These are phyloP conservation scores for Phaeosphaeriaceae sp. DNA, from an alignment of 2,329 filamentous ascomycete genomes.

Conservation along the genomic window DNA sequence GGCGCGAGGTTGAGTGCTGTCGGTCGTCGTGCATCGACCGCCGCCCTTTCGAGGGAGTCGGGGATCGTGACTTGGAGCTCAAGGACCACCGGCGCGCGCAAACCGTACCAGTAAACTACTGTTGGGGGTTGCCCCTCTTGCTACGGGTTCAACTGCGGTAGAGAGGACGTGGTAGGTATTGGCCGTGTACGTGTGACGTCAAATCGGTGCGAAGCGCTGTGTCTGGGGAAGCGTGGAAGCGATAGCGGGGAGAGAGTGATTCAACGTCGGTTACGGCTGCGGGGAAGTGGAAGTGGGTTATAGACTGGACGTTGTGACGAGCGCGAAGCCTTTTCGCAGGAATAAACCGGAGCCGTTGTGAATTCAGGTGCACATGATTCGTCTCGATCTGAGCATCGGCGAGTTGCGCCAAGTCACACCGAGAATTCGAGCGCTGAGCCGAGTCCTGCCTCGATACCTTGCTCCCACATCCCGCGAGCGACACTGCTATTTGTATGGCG, in stretches of 20 bases:
- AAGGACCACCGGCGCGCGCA: background rate
- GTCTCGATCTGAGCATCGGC: background rate
- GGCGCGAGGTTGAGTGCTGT: constrained; percentile 26
- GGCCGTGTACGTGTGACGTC: constrained; percentile 4
- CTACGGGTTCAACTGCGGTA: background rate
- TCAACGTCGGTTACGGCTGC: constrained; percentile 9
- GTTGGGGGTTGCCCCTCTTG: background rate
- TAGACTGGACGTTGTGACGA: background rate
- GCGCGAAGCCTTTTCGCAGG: background rate
- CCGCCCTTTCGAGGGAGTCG: constrained; percentile 6
- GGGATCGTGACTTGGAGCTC: background rate
- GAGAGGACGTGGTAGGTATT: background rate
- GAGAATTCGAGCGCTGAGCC: background rate
- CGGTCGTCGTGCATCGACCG: constrained; percentile 38
- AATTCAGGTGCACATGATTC: constrained; percentile 9
- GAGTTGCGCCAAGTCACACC: background rate
- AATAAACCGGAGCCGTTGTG: constrained; percentile 8
- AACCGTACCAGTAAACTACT: background rate
- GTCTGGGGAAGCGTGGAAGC: background rate
- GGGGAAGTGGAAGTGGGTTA: constrained; percentile 4
- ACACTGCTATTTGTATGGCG: background rate
- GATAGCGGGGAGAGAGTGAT: constrained; percentile 1
- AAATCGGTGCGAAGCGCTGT: background rate
- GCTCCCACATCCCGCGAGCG: background rate
- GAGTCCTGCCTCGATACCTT: background rate